phyloP scores from a whole-genome alignment of 1,284 basidiomycete species.

The Trichosporon ovoides region DNA sequence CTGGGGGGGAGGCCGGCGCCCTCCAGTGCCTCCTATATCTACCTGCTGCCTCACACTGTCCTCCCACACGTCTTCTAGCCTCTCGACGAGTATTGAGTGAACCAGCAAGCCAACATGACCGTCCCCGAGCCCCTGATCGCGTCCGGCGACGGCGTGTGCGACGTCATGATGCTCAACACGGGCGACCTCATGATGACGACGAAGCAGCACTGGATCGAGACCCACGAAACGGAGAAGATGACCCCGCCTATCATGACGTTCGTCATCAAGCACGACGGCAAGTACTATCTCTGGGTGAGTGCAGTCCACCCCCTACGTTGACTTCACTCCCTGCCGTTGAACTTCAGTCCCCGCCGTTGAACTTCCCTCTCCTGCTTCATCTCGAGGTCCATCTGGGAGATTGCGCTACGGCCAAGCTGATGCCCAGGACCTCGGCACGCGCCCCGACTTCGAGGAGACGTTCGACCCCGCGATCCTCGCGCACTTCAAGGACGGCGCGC shows the following conservation, averaged over 20 bases:
- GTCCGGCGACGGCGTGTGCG: background rate
- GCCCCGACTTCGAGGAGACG: background rate
- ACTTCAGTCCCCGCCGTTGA: no score
- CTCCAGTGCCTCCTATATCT: background rate
- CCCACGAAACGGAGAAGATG: background rate
- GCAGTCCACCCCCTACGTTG: background rate
- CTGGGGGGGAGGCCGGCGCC: no score
- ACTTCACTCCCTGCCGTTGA: no score
- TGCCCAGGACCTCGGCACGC: conserved; percentile 10
- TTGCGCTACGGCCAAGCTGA: no score
- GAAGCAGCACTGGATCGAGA: conserved; percentile 7
- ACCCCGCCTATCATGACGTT: conserved; percentile 8
- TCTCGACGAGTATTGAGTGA: background rate
- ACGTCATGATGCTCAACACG: conserved; percentile 11
- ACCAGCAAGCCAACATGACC: background rate
- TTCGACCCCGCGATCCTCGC: background rate
- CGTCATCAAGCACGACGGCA: conserved; percentile 8
- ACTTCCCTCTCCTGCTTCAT: no score
- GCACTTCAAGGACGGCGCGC: background rate
- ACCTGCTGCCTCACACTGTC: background rate
- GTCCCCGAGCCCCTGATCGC: background rate
- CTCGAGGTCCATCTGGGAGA: no score
- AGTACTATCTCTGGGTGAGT: conserved; percentile 12
- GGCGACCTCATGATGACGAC: background rate
- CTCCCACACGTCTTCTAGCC: background rate